Percentiles rank a stretch among this genome's conserved stretches.
These are phyloP conservation scores for Cutaneotrichosporon sp. DNA, from an alignment of 1,284 basidiomycete genomes.

Conservation along the genomic window DNA sequence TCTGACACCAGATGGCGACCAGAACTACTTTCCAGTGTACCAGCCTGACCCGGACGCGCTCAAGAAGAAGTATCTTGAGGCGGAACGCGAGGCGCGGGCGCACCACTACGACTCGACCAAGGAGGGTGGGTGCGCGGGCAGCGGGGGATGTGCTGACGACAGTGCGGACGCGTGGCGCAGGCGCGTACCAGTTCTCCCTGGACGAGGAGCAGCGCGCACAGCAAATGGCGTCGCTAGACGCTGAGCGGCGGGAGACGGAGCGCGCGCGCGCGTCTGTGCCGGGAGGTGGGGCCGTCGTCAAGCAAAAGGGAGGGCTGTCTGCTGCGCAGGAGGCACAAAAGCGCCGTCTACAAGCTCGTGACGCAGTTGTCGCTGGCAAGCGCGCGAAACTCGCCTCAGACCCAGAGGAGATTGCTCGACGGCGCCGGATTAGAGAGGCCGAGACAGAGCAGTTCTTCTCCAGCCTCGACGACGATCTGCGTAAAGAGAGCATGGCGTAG, in stretches of 20 bases:
- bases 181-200: constrained; percentile 77
- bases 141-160: background rate
- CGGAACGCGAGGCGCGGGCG: constrained; percentile 61
- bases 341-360: constrained; percentile 72
- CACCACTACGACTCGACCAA: constrained; percentile 73
- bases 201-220: constrained; percentile 67
- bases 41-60: constrained; percentile 74
- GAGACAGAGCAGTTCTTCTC: constrained; percentile 38
- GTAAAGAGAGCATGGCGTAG: too few relatives aligned
- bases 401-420: constrained; percentile 29
- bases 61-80: constrained; percentile 69
- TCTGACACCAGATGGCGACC: constrained; percentile 56
- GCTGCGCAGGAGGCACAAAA: constrained; percentile 66
- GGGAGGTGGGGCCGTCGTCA: constrained; percentile 23
- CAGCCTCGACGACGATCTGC: constrained; percentile 30
- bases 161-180: constrained; percentile 70
- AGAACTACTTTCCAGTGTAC: constrained; percentile 76
- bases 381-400: constrained; percentile 58
- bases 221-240: constrained; percentile 73
- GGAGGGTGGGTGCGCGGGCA: constrained; percentile 55
- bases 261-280: constrained; percentile 50
- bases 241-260: constrained; percentile 66
- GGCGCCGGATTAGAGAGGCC: constrained; percentile 13
- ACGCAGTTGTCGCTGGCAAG: constrained; percentile 71
- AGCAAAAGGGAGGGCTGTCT: constrained; percentile 21